Percentiles rank a stretch among this genome's conserved stretches.
Conservation (phyloP, 1,284 basidiomycete genomes). For the Ceratobasidium sp. region DNA sequence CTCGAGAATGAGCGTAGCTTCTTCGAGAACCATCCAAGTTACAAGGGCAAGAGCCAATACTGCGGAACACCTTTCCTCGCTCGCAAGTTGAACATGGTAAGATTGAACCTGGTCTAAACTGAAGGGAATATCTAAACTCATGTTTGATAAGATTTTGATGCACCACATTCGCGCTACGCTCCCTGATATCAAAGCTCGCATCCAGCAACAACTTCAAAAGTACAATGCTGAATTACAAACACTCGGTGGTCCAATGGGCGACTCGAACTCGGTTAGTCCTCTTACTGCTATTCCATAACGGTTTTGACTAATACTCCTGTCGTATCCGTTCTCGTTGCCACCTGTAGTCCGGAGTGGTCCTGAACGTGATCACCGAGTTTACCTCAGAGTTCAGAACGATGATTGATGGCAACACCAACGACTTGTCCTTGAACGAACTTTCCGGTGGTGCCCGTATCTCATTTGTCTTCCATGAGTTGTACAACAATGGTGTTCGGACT, state of each 20-base stretch:
- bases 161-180: slow-evolving; percentile 96
- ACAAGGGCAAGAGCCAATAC: slow-evolving; percentile 92
- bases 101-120: slow-evolving; percentile 43
- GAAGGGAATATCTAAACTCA: slow-evolving; percentile 18
- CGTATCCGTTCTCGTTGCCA: slow-evolving; percentile 1
- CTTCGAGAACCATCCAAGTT: slow-evolving; percentile 93
- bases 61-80: slow-evolving; percentile 98
- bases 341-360: slow-evolving; percentile 74
- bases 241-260: slow-evolving; percentile 89
- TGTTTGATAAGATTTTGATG: slow-evolving; percentile 82
- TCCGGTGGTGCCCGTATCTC: slow-evolving; percentile 97
- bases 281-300: background rate
- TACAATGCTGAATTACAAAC: slow-evolving; percentile 82
- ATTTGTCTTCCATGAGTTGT: slow-evolving; percentile 98
- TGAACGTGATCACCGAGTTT: slow-evolving; percentile 97
- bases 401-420: slow-evolving; percentile 97
- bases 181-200: slow-evolving; percentile 95
- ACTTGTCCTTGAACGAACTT: slow-evolving; percentile 91
- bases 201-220: slow-evolving; percentile 85
- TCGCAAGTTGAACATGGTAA: slow-evolving; percentile 91
- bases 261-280: slow-evolving; percentile 69
- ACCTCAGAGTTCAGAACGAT: slow-evolving; percentile 94
- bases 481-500: slow-evolving; percentile 92
- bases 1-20: slow-evolving; percentile 89
- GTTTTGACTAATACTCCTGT: background rate